Percentiles rank a stretch among this genome's conserved stretches.
These are phyloP conservation scores for Aspergillus sp. DNA, from an alignment of 2,329 filamentous ascomycete species.

Conservation along the genomic window DNA sequence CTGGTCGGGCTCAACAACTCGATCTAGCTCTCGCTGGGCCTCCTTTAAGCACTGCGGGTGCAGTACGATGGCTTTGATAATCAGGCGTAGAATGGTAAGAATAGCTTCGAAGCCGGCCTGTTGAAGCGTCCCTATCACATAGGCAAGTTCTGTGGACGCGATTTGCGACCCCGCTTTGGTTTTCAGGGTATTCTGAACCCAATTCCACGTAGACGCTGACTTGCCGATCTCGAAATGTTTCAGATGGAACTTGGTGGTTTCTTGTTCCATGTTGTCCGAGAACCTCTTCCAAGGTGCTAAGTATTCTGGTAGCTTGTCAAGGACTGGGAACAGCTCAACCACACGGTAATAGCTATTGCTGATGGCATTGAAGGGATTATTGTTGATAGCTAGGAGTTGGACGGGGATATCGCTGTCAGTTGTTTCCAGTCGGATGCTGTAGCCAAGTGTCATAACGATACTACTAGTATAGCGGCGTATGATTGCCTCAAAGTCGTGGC, in stretches of 20 bases:
- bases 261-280: neutral
- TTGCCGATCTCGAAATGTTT: neutral
- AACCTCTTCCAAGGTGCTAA: neutral
- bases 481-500: constrained; percentile 45
- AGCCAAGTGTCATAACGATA: neutral
- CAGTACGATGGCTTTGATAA: neutral
- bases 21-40: constrained; percentile 47
- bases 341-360: neutral
- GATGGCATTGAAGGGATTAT: neutral
- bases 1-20: constrained; percentile 33
- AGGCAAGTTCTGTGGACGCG: neutral
- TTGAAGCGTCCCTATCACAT: neutral
- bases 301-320: neutral
- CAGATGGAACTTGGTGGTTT: neutral
- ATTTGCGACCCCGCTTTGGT: neutral
- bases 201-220: neutral
- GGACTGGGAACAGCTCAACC: neutral
- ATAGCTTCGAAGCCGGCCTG: neutral
- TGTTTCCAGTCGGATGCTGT: neutral
- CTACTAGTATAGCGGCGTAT: neutral
- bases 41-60: constrained; percentile 40
- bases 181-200: neutral
- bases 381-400: neutral
- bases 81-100: neutral
- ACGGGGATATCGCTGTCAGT: neutral